Evolutionary conservation across 108 stramenopile species (phyloP).

Genomic region (Aureococcus anophagefferens): DNA sequence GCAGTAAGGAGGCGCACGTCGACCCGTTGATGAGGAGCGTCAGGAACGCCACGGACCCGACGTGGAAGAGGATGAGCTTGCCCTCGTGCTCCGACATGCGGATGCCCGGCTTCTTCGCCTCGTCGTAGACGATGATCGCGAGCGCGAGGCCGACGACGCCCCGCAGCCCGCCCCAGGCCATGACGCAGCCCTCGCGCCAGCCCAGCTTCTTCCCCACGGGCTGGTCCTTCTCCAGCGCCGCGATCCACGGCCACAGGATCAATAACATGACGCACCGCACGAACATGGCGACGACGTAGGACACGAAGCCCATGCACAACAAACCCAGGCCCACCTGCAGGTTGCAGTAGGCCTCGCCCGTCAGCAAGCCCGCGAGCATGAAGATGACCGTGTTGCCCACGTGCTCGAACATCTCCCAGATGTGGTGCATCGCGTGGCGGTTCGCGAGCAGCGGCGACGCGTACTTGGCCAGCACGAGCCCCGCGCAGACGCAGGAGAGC

Average conservation of each 20-base stretch:
- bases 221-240: no score
- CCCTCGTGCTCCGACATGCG: conserved; percentile 11
- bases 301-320: neutral
- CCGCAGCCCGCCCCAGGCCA: conserved; percentile 36
- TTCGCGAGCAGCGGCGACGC: conserved; percentile 52
- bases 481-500: conserved; percentile 58
- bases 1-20: conserved; percentile 24
- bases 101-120: neutral
- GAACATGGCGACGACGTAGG: no score
- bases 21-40: conserved; percentile 51
- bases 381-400: conserved; percentile 79
- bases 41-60: conserved; percentile 51
- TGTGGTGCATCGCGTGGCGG: conserved; percentile 53
- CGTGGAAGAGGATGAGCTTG: conserved; percentile 28
- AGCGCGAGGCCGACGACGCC: conserved; percentile 47
- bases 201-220: neutral
- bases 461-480: conserved; percentile 48
- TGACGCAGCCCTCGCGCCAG: conserved; percentile 21
- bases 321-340: conserved; percentile 20
- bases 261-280: no score
- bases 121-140: conserved; percentile 32
- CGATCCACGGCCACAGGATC: no score
- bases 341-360: conserved; percentile 47
- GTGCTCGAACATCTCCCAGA: conserved; percentile 68
- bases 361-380: conserved; percentile 70